phyloP scores from a whole-genome alignment of 1,139 yeast genomes.

The Blastobotrys capitulatus region DNA sequence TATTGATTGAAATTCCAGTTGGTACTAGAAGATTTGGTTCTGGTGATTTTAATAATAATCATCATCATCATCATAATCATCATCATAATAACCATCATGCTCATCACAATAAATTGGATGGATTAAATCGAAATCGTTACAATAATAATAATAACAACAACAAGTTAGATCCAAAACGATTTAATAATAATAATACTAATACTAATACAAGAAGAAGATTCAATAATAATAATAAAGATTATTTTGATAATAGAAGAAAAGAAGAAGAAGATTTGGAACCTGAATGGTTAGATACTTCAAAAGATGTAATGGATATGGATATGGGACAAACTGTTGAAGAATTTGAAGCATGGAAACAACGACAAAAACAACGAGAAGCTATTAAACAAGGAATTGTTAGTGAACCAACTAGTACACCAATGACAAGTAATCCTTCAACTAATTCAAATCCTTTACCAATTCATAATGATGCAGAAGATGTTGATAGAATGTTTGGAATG shows the following conservation, averaged over 20 bases:
- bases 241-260: background rate
- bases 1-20: slow-evolving; percentile 11
- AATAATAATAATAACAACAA: slow-evolving; percentile 1
- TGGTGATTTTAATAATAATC: slow-evolving; percentile 4
- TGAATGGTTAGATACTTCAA: slow-evolving; percentile 19
- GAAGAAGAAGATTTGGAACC: slow-evolving; percentile 12
- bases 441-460: background rate
- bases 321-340: slow-evolving; percentile 23
- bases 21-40: slow-evolving; percentile 4
- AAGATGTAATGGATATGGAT: slow-evolving; percentile 5
- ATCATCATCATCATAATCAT: slow-evolving; percentile 3
- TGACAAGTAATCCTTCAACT: background rate
- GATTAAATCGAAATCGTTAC: background rate
- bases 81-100: slow-evolving; percentile 2
- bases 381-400: slow-evolving; percentile 23
- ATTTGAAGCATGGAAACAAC: slow-evolving; percentile 31
- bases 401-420: slow-evolving; percentile 15
- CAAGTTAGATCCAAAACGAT: background rate
- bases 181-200: slow-evolving; percentile 1
- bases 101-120: slow-evolving; percentile 2
- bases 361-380: slow-evolving; percentile 18
- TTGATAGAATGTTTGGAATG: slow-evolving; percentile 26
- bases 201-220: background rate
- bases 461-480: slow-evolving; percentile 16
- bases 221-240: slow-evolving; percentile 1